Percentiles rank a stretch among this genome's conserved stretches.
phyloP scores from a whole-genome alignment of 331 rosid genomes.

The Saraca asoca region DNA sequence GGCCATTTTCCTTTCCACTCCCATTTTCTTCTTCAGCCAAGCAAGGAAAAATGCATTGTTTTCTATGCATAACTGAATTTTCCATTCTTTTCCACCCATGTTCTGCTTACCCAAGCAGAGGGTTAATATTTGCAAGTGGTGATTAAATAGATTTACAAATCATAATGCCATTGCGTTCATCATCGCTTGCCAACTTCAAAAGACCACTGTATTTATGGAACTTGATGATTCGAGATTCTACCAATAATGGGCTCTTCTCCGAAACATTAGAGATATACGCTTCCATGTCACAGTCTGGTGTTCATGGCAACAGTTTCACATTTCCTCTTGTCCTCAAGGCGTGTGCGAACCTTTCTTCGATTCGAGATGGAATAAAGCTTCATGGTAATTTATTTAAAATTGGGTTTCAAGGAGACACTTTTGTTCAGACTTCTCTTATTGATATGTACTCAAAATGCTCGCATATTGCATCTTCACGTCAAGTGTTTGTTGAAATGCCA shows the following conservation, averaged over 20 bases:
- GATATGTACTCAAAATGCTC: constrained; percentile 52
- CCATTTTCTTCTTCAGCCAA: too few relatives aligned
- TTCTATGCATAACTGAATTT: too few relatives aligned
- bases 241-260: constrained; percentile 41
- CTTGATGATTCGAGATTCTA: constrained; percentile 52
- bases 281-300: constrained; percentile 45
- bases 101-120: too few relatives aligned
- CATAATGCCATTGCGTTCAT: constrained; percentile 32
- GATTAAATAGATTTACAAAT: too few relatives aligned
- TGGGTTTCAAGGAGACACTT: constrained; percentile 46
- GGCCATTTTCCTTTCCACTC: too few relatives aligned
- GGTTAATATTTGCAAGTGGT: too few relatives aligned
- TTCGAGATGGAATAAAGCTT: constrained; percentile 43
- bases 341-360: constrained; percentile 50
- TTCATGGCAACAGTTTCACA: constrained; percentile 57
- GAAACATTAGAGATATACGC: constrained; percentile 44
- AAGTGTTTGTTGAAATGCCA: constrained; percentile 55
- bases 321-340: constrained; percentile 59
- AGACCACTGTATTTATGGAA: constrained; percentile 54
- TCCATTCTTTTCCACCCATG: too few relatives aligned
- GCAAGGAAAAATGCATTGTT: too few relatives aligned
- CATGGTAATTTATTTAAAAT: constrained; percentile 45
- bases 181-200: constrained; percentile 32
- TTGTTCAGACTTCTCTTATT: constrained; percentile 54
- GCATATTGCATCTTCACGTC: constrained; percentile 34